Conservation (phyloP, 2,329 filamentous ascomycete genomes). For the Teratosphaeria nubilosa region DNA sequence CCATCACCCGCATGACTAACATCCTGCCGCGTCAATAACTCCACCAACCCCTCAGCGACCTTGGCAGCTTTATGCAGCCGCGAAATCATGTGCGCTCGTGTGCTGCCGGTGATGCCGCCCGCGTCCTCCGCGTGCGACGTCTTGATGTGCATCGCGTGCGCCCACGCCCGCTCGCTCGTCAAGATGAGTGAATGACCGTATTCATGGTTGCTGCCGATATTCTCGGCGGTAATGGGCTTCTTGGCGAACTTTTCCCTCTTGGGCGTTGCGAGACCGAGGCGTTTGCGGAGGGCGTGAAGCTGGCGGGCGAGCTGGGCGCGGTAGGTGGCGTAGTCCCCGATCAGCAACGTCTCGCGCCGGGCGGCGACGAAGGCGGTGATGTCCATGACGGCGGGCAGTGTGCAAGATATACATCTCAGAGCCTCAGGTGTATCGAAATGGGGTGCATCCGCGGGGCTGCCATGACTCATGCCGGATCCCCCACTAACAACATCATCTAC, state of each 20-base stretch:
- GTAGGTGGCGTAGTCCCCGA: slow-evolving; percentile 83
- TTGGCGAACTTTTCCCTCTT: slow-evolving; percentile 77
- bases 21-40: slow-evolving; percentile 52
- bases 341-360: slow-evolving; percentile 72
- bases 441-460: too few relatives aligned
- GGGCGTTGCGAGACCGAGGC: slow-evolving; percentile 71
- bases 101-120: slow-evolving; percentile 62
- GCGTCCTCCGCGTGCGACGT: slow-evolving; percentile 67
- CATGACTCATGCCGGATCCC: too few relatives aligned
- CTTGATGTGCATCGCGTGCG: slow-evolving; percentile 92
- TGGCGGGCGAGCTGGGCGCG: slow-evolving; percentile 68
- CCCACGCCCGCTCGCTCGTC: slow-evolving; percentile 84
- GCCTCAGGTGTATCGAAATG: too few relatives aligned
- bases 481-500: too few relatives aligned
- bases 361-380: slow-evolving; percentile 77
- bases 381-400: slow-evolving; percentile 53
- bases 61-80: slow-evolving; percentile 70
- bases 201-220: slow-evolving; percentile 67
- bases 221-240: slow-evolving; percentile 62
- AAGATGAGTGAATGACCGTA: slow-evolving; percentile 73
- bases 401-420: too few relatives aligned
- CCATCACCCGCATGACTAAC: slow-evolving; percentile 55
- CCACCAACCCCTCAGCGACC: slow-evolving; percentile 57
- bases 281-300: slow-evolving; percentile 73
- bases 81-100: slow-evolving; percentile 80